Evolutionary conservation across 1,139 yeast genomes (phyloP).

Genomic region (Wickerhamomyces sp.): DNA sequence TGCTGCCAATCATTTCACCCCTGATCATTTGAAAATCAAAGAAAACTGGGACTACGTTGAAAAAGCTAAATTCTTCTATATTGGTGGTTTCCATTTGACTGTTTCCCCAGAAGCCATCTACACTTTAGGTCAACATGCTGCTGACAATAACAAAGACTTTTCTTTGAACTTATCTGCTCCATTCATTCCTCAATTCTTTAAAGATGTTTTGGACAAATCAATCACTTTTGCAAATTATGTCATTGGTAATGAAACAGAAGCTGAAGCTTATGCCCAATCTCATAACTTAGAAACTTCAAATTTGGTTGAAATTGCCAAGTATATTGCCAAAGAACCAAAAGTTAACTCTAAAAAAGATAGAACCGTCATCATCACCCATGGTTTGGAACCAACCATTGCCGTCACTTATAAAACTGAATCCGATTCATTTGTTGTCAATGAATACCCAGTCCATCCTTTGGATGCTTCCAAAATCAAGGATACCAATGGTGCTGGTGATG

Average conservation of each 20-base stretch:
- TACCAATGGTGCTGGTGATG: conserved; percentile 99
- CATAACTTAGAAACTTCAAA: conserved; percentile 63
- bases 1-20: conserved; percentile 96
- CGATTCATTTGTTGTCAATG: conserved; percentile 42
- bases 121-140: conserved; percentile 88
- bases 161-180: conserved; percentile 93
- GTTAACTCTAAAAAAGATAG: conserved; percentile 66
- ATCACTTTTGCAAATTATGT: conserved; percentile 87
- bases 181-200: conserved; percentile 92
- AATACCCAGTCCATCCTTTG: conserved; percentile 68
- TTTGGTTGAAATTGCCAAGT: conserved; percentile 73
- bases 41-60: conserved; percentile 89
- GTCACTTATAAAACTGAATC: conserved; percentile 50
- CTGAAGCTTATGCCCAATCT: conserved; percentile 88
- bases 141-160: conserved; percentile 77
- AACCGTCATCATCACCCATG: conserved; percentile 89
- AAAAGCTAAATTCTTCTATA: conserved; percentile 76
- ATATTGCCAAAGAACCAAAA: conserved; percentile 76
- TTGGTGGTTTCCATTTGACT: conserved; percentile 98
- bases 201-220: conserved; percentile 77
- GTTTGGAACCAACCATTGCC: conserved; percentile 80
- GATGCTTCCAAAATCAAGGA: conserved; percentile 67
- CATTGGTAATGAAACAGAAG: conserved; percentile 96
- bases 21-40: conserved; percentile 79
- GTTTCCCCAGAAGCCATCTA: conserved; percentile 94